Percentiles rank a stretch among this genome's conserved stretches.
Evolutionary conservation across 1,139 yeast genomes (phyloP).

Genomic region (Yamadazyma diddensiae): DNA sequence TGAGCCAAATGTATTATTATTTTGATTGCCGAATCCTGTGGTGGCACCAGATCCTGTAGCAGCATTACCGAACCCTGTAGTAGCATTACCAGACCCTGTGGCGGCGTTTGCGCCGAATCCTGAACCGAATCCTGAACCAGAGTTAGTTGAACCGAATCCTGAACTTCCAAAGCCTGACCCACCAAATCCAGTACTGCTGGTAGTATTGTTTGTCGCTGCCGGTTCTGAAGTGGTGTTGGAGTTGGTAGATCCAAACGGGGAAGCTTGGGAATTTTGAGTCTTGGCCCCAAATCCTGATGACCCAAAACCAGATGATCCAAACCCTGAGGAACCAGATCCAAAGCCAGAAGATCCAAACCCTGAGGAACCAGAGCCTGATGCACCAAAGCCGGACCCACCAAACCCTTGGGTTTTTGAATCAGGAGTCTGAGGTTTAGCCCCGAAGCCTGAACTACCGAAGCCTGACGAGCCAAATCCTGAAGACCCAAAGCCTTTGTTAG

Average conservation of each 20-base stretch:
- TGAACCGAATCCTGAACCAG: slow-evolving; percentile 3
- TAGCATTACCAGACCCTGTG: slow-evolving; percentile 19
- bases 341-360: too few species aligned
- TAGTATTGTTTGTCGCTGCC: too few species aligned
- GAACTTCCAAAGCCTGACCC: slow-evolving; percentile 2
- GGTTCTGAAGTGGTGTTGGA: too few species aligned
- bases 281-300: not conserved
- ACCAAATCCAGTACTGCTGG: too few species aligned
- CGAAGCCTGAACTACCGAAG: not conserved
- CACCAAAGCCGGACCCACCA: slow-evolving; percentile 2
- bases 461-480: not conserved
- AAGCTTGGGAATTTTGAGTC: too few species aligned
- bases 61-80: not conserved
- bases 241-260: too few species aligned
- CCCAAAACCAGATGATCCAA: not conserved
- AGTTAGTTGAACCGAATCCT: slow-evolving; percentile 4
- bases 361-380: not conserved
- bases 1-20: not conserved
- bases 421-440: not conserved
- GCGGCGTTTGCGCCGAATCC: slow-evolving; percentile 11
- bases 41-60: not conserved
- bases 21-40: not conserved
- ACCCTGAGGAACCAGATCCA: not conserved
- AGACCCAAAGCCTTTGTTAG: too few species aligned
- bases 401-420: too few species aligned